Conservation (phyloP, 345 rosid genomes). For the Citrus sinensis region DNA sequence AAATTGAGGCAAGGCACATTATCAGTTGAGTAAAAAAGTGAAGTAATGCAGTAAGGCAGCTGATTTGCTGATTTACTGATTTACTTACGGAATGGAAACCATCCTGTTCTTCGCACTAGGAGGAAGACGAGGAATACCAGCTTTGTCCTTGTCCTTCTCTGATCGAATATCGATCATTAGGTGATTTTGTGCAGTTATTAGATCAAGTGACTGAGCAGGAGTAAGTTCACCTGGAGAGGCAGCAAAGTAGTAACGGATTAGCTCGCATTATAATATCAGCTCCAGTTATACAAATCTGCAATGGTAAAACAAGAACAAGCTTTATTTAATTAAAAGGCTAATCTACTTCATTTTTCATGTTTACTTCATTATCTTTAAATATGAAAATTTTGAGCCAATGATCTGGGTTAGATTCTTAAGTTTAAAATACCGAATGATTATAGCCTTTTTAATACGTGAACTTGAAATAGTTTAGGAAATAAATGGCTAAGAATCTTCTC, state of each 20-base stretch:
- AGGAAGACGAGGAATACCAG: conserved; percentile 93
- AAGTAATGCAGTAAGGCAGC: conserved; percentile 4
- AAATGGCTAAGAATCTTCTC: background rate
- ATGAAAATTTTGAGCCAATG: background rate
- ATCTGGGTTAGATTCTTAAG: background rate
- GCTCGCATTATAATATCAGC: background rate
- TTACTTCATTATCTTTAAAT: background rate
- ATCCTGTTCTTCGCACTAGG: conserved; percentile 74
- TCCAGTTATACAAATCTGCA: background rate
- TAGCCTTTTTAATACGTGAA: background rate
- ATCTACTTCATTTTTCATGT: background rate
- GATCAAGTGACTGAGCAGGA: conserved; percentile 86
- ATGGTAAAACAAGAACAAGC: background rate
- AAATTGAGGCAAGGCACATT: background rate
- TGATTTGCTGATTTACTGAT: conserved; percentile 13
- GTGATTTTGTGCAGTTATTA: conserved; percentile 46
- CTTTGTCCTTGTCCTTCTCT: conserved; percentile 88
- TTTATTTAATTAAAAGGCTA: background rate
- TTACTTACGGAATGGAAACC: conserved; percentile 79
- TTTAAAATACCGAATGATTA: background rate
- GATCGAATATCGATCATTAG: conserved; percentile 79
- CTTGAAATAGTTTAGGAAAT: background rate
- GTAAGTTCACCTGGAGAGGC: conserved; percentile 62
- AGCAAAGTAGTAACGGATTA: background rate
- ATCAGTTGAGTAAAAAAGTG: background rate